Evolutionary conservation across 352 stramenopile species (phyloP), one percentile per base, ranked within the genome.

Genomic region (Phytopythium delawarense): DNA sequence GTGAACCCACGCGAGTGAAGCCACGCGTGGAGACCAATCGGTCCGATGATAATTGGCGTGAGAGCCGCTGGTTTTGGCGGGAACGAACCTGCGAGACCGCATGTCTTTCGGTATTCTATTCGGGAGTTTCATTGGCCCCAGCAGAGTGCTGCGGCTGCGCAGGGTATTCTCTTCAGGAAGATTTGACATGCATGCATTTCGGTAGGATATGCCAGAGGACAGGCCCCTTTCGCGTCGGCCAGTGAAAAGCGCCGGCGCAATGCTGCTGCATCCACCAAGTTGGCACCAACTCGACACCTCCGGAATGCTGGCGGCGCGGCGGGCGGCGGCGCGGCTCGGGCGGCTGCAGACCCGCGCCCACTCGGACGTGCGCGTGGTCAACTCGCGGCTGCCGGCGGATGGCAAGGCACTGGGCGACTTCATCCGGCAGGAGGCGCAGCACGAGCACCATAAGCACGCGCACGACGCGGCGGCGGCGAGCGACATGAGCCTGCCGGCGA

Each of bases 401-500:
- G 85, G 85, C 1, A 82, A 81, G 2, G 72, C 65, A 0, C 73
- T 94, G n/a, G 74, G 72, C 11, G 85, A 94, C 60, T 94, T 94
- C 54, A 77, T 94, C 40, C 81, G 77, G 25, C 70, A 81, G 75
- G 42, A 74, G 78, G 13, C 63, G 37, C 51, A 45, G 18, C 40
- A 40, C 21, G 7, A 34, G 30, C 70, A 87, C 46, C 39, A 70
- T 42, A 56, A 48, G 15, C 70, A 56, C 25, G 56, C 57, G 4
- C 62, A 66, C 1, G 69, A 65, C 32, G 67, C 73, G 28, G 52
- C 70, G 1, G 76, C 84, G 42, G 63, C 71, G 51, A 94, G 86
- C 60, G 81, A 85, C 62, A 92, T 94, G 81, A 94, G 85, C 65
- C 85, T 92, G 50, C 83, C 84, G 0, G 65, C 78, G 13, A 67